Evolutionary conservation across 495 filamentous ascomycete species (phyloP), one percentile per base, ranked within the genome.

Genomic region (Choiromyces venosus): DNA sequence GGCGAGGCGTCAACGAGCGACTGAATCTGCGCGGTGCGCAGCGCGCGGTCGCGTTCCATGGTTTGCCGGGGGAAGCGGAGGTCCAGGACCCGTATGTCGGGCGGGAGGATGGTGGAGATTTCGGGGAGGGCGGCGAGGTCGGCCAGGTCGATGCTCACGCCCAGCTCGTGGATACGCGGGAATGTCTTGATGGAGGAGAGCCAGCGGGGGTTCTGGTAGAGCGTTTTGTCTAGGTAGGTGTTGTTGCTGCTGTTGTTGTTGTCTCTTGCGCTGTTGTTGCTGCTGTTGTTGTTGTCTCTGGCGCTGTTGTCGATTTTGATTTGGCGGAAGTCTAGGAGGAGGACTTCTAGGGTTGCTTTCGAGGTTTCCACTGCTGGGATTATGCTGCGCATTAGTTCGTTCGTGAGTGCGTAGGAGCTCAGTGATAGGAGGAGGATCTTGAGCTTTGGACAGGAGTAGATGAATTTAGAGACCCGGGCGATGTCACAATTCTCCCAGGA

Each of bases 401-500:
- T 37, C 16, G 56, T 64, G 21, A 71, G 65, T 19, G 69, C 37
- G 65, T 37, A 71, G 65, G 65, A 25, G 19, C 39, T 38, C 21
- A 71, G 40, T 12, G 33, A 37, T n/a, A 71, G 37, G 37, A 64
- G 52, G 3, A 61, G 52, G 25, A 61, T 64, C 10, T 18, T 37
- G 46, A 71, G 39, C 56, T 71, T 71, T 21, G 37, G 56, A 19
- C 44, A 71, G 37, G 35, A 36, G 12, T 9, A 52, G 46, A 71
- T 71, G 21, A 71, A 71, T 19, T 65, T 52, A 29, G 46, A 38
- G 33, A 65, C 36, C n/a, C 42, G 39, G 19, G 39, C 37, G 68
- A 70, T 71, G 25, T 38, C 68, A 33, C 29, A 71, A n/a, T 71
- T 65, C 40, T 66, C 35, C 46, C 69, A 37, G 33, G 69, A 71